Conservation (phyloP, 192 early-diverging fungal genomes). For the Coemansia sp. region DNA sequence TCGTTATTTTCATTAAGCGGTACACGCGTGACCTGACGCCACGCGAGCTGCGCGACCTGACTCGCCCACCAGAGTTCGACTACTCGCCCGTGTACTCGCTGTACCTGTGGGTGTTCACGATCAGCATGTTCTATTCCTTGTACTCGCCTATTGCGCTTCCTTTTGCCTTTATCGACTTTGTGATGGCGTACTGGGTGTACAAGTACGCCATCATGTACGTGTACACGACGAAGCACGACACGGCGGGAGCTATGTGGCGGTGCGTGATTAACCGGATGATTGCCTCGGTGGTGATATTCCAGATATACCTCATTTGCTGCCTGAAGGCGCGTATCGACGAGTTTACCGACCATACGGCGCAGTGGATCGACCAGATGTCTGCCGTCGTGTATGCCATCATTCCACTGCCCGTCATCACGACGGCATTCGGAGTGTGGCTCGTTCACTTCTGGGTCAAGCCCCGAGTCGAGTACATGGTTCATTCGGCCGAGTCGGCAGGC, state of each 20-base stretch:
- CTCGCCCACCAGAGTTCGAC: constrained; percentile 69
- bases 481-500: constrained; percentile 47
- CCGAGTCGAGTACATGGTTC: constrained; percentile 59
- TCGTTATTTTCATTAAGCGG: constrained; percentile 58
- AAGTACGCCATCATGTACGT: constrained; percentile 78
- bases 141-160: constrained; percentile 68
- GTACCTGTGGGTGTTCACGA: constrained; percentile 70
- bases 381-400: constrained; percentile 55
- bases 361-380: constrained; percentile 28
- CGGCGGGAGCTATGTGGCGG: constrained; percentile 72
- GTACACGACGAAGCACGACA: constrained; percentile 69
- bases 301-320: constrained; percentile 64
- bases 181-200: constrained; percentile 66
- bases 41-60: constrained; percentile 65
- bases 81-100: constrained; percentile 67
- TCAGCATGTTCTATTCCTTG: constrained; percentile 70
- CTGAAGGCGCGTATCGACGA: constrained; percentile 54
- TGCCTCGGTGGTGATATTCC: constrained; percentile 64
- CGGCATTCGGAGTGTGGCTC: constrained; percentile 56
- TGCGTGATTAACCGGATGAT: constrained; percentile 69
- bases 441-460: constrained; percentile 48
- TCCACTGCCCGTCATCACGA: constrained; percentile 64
- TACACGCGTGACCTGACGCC: constrained; percentile 64
- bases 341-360: constrained; percentile 46
- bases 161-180: constrained; percentile 64